These are phyloP conservation scores for Penicillium sclerotigenum DNA, from an alignment of 2,329 filamentous ascomycete genomes.

Conservation along the genomic window DNA sequence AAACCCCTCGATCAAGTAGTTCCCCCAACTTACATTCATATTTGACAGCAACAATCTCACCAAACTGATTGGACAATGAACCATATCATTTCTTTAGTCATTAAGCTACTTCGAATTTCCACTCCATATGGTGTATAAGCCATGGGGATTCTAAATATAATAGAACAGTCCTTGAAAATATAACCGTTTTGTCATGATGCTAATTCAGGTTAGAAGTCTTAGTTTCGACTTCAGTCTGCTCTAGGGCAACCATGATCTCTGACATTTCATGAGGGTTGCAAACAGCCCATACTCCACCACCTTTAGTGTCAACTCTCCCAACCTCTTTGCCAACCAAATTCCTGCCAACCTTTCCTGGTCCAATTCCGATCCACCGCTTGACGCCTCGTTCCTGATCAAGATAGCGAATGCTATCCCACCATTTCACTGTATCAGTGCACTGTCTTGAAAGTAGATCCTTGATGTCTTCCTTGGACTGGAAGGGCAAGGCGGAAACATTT, in stretches of 20 bases:
- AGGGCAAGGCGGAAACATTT: constrained; percentile 80
- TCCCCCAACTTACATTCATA: background rate
- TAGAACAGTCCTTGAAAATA: background rate
- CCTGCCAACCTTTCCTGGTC: constrained; percentile 87
- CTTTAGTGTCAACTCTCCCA: constrained; percentile 75
- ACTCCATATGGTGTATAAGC: background rate
- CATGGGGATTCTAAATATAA: background rate
- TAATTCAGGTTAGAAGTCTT: background rate
- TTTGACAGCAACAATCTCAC: constrained; percentile 51
- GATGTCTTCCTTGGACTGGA: constrained; percentile 68
- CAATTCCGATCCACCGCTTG: constrained; percentile 83
- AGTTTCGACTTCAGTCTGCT: constrained; percentile 55
- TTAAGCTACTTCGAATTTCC: background rate
- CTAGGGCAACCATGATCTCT: constrained; percentile 61
- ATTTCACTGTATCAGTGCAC: constrained; percentile 86
- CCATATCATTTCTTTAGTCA: background rate
- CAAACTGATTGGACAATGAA: background rate
- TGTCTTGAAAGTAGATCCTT: constrained; percentile 76
- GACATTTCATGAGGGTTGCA: constrained; percentile 75
- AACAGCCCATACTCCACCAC: constrained; percentile 89
- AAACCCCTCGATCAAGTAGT: too few species aligned
- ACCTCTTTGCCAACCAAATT: constrained; percentile 96
- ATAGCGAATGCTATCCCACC: constrained; percentile 92
- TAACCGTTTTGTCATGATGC: background rate
- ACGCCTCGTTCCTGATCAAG: constrained; percentile 80